Evolutionary conservation across 192 early-diverging fungal genomes (phyloP).

Genomic region (Backusella westeae): DNA sequence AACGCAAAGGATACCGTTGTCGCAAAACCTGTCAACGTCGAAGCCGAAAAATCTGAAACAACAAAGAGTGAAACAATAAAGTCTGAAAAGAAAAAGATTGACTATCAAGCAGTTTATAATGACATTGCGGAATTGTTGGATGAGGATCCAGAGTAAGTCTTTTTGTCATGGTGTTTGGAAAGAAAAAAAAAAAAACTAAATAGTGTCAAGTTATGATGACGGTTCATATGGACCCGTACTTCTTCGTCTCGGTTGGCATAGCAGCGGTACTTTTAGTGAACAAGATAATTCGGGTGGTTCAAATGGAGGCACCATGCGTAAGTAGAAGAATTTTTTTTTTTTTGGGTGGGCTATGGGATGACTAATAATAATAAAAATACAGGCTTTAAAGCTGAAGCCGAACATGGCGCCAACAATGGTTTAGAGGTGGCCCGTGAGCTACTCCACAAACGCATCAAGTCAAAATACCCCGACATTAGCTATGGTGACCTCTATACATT

Average conservation of each 20-base stretch:
- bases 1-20: background rate
- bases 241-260: conserved; percentile 84
- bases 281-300: conserved; percentile 69
- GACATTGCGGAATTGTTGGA: conserved; percentile 74
- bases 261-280: conserved; percentile 75
- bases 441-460: conserved; percentile 69
- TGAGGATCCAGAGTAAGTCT: conserved; percentile 56
- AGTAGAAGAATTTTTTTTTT: conserved; percentile 13
- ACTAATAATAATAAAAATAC: background rate
- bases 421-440: conserved; percentile 68
- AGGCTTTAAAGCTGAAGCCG: conserved; percentile 59
- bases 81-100: conserved; percentile 48
- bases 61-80: background rate
- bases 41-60: conserved; percentile 6
- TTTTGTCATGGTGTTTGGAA: background rate
- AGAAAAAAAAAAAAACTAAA: background rate
- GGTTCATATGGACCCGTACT: conserved; percentile 79
- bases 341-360: too few species aligned
- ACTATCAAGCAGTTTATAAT: conserved; percentile 74
- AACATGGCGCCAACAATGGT: conserved; percentile 75
- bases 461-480: conserved; percentile 77
- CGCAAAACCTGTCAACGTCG: conserved; percentile 5
- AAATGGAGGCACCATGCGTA: conserved; percentile 72
- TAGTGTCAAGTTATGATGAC: conserved; percentile 57
- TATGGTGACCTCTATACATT: conserved; percentile 85